These are phyloP conservation scores for Rauvolfia tetraphylla DNA, from an alignment of 257 asterid genomes.

Conservation along the genomic window DNA sequence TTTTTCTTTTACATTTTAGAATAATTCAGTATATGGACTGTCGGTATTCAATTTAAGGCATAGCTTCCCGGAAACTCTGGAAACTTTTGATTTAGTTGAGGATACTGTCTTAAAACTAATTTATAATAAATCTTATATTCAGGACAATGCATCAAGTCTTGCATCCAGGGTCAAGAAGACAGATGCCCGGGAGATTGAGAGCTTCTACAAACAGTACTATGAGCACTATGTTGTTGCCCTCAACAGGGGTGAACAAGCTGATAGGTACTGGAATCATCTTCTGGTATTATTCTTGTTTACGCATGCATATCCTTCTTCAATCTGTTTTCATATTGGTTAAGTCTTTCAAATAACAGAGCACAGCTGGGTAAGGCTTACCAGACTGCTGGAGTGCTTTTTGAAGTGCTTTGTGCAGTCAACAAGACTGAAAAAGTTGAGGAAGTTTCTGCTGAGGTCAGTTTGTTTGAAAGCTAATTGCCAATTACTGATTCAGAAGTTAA, in stretches of 20 bases:
- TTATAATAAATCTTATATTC: slow-evolving; percentile 22
- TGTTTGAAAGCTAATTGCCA: not conserved
- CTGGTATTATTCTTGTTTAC: not conserved
- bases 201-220: slow-evolving; percentile 93
- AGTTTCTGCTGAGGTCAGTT: slow-evolving; percentile 95
- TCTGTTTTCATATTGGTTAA: not conserved
- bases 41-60: not conserved
- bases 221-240: slow-evolving; percentile 90
- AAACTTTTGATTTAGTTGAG: not conserved
- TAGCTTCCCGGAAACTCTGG: not conserved
- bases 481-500: not conserved
- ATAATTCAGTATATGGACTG: not conserved
- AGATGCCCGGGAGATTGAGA: slow-evolving; percentile 95
- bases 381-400: slow-evolving; percentile 97
- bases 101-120: not conserved
- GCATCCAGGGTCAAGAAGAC: slow-evolving; percentile 81
- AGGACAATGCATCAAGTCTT: slow-evolving; percentile 91
- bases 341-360: slow-evolving; percentile 50
- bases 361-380: slow-evolving; percentile 97
- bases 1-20: not conserved
- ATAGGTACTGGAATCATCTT: slow-evolving; percentile 45
- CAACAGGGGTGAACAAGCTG: slow-evolving; percentile 93
- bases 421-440: slow-evolving; percentile 91
- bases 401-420: slow-evolving; percentile 97
- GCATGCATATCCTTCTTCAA: not conserved